Conservation (phyloP, 2,329 filamentous ascomycete genomes). For the Mollisiaceae sp. region DNA sequence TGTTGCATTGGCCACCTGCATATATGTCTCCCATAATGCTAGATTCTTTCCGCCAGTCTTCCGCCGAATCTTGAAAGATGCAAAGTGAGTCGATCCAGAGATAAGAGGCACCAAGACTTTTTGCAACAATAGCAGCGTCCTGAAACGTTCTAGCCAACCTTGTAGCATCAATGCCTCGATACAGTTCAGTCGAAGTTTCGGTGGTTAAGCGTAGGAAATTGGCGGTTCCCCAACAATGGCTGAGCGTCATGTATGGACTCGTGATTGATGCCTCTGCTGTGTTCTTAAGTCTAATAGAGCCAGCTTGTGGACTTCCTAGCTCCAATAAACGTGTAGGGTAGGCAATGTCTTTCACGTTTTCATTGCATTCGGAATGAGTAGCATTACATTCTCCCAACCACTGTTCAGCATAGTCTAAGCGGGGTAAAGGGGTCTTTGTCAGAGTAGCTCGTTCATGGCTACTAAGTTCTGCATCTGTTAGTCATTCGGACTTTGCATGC, state of each 20-base stretch:
- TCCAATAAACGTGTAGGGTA: neutral
- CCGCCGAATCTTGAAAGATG: no score
- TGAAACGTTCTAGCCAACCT: neutral
- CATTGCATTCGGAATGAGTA: neutral
- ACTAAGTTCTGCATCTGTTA: no score
- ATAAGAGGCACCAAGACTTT: no score
- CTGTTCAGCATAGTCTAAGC: neutral
- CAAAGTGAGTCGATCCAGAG: no score
- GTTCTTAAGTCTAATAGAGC: neutral
- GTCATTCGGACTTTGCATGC: no score
- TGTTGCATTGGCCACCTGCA: conserved; percentile 6
- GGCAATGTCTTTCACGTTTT: neutral
- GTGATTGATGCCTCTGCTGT: neutral
- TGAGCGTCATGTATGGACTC: conserved; percentile 1
- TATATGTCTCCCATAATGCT: conserved; percentile 6
- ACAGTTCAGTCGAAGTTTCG: neutral
- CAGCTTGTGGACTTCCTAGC: neutral
- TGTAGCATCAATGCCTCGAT: neutral
- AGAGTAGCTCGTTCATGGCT: no score
- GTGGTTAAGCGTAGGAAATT: neutral
- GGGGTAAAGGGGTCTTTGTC: neutral
- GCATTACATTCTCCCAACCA: neutral
- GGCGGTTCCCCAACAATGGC: neutral
- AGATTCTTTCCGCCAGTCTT: no score
- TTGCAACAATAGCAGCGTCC: neutral